These are phyloP conservation scores for Globisporangium cystogenes DNA, from an alignment of 352 stramenopile species.

Conservation along the genomic window DNA sequence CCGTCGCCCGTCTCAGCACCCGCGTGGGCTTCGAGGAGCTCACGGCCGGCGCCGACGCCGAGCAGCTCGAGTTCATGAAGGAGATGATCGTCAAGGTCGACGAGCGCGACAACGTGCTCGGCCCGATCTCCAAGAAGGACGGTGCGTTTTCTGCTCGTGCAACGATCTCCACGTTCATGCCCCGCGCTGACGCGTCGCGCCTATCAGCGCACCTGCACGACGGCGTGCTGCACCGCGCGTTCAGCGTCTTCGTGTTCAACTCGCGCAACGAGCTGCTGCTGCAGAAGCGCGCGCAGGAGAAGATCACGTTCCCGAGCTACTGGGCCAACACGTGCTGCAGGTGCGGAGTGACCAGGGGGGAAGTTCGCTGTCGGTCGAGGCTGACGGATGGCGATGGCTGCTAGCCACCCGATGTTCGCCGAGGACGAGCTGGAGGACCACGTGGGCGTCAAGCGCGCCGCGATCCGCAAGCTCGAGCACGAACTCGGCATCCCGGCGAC, in stretches of 20 bases:
- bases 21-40: slow-evolving; percentile 58
- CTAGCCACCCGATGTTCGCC: slow-evolving; percentile 92
- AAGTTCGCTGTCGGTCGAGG: background rate
- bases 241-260: slow-evolving; percentile 88
- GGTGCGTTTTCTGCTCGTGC: slow-evolving; percentile 14
- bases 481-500: slow-evolving; percentile 94
- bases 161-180: too few relatives aligned
- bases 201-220: slow-evolving; percentile 61
- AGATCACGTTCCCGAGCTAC: slow-evolving; percentile 99
- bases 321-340: slow-evolving; percentile 99
- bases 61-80: slow-evolving; percentile 89
- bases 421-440: slow-evolving; percentile 84
- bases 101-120: slow-evolving; percentile 71
- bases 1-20: slow-evolving; percentile 10
- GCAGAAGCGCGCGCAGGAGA: slow-evolving; percentile 91
- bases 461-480: slow-evolving; percentile 97
- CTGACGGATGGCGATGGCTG: background rate
- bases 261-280: slow-evolving; percentile 81
- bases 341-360: slow-evolving; percentile 17
- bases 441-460: slow-evolving; percentile 89
- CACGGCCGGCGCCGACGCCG: slow-evolving; percentile 55
- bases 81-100: slow-evolving; percentile 89
- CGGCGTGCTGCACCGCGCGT: slow-evolving; percentile 75
- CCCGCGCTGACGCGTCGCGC: background rate
- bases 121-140: slow-evolving; percentile 87